phyloP scores from a whole-genome alignment of 257 asterid genomes.

The Solanum pinnatisectum region DNA sequence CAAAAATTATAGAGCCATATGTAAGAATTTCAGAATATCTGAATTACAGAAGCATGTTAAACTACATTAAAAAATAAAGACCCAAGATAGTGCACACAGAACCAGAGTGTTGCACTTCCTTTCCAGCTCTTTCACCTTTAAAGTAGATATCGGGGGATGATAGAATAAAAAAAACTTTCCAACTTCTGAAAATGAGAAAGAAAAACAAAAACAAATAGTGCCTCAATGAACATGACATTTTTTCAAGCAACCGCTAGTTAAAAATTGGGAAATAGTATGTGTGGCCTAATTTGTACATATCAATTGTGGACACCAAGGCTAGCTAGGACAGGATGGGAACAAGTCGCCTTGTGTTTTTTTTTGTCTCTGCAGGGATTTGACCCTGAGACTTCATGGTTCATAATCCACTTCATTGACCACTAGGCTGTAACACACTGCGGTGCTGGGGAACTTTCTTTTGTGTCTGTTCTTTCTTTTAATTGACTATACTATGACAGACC shows the following conservation, averaged over 20 bases:
- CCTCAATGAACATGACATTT: not conserved
- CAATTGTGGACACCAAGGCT: not conserved
- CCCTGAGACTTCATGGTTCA: not conserved
- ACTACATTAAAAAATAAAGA: not conserved
- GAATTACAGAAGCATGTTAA: not conserved
- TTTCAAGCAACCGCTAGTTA: not conserved
- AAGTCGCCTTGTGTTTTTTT: not conserved
- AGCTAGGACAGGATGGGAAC: not conserved
- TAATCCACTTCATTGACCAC: not conserved
- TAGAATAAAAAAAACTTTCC: not conserved
- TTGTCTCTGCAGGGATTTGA: not conserved
- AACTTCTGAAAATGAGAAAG: not conserved
- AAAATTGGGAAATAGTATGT: not conserved
- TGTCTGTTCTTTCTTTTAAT: not conserved
- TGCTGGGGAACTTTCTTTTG: not conserved
- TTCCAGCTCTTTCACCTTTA: not conserved
- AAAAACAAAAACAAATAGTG: not conserved
- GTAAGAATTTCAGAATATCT: not conserved
- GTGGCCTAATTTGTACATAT: not conserved
- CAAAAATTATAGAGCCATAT: not conserved
- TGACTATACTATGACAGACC: not conserved
- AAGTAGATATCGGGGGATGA: not conserved
- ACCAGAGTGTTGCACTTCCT: not conserved
- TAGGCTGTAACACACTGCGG: not conserved
- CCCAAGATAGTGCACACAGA: not conserved